Evolutionary conservation across 805 yeast species (phyloP).

Genomic region (Isabelozyma pseudorhagii): DNA sequence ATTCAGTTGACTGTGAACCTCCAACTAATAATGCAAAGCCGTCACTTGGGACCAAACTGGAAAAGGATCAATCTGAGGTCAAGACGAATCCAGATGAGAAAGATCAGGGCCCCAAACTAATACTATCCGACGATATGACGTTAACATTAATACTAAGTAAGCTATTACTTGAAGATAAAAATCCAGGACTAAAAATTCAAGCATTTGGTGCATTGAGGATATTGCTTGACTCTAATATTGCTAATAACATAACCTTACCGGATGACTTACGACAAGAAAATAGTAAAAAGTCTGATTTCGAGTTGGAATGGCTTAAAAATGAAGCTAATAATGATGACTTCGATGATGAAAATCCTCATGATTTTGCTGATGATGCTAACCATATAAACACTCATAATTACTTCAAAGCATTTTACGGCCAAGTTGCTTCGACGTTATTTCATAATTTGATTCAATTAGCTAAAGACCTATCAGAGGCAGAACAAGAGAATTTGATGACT

Average conservation of each 20-base stretch:
- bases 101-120: slow-evolving; percentile 16
- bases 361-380: slow-evolving; percentile 4
- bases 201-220: slow-evolving; percentile 80
- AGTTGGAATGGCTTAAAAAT: slow-evolving; percentile 3
- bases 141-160: slow-evolving; percentile 53
- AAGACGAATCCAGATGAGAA: background rate
- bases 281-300: background rate
- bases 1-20: slow-evolving; percentile 27
- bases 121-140: slow-evolving; percentile 55
- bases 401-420: slow-evolving; percentile 57
- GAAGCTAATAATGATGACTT: background rate
- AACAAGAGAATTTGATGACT: slow-evolving; percentile 1
- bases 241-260: slow-evolving; percentile 13
- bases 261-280: background rate
- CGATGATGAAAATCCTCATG: background rate
- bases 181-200: slow-evolving; percentile 75
- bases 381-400: slow-evolving; percentile 42
- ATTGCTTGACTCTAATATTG: slow-evolving; percentile 58
- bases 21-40: slow-evolving; percentile 27
- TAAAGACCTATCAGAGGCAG: background rate
- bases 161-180: slow-evolving; percentile 58
- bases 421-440: slow-evolving; percentile 60
- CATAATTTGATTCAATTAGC: slow-evolving; percentile 39
- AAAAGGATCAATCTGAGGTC: background rate
- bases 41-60: slow-evolving; percentile 7